Evolutionary conservation across 169 alveolate species (phyloP), one percentile per base, ranked within the genome.

Genomic region (Cryptosporidium sp.): DNA sequence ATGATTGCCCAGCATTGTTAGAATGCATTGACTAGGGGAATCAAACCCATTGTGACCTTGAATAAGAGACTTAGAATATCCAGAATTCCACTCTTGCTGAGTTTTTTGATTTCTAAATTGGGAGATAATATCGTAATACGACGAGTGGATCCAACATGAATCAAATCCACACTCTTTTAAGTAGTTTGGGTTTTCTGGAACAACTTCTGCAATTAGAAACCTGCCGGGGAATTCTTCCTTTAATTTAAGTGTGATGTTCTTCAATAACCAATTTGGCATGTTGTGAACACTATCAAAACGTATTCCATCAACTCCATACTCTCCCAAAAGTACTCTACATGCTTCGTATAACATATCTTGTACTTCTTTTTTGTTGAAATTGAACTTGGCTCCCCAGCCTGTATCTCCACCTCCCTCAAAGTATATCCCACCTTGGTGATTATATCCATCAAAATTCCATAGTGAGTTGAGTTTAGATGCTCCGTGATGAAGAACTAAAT

Each of bases 391-490:
- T 12, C 94, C 94, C 94, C 94, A 92, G n/a, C 93, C 93, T 1
- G 93, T 84, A 35, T 92, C 94, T 6, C 92, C 93, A 3, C 94
- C 94, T 55, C 85, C 87, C 52, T 92, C 94, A 68, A 92, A 92
- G 71, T 92, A 92, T 33, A 92, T 92, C 26, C 94, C 94, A 5
- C 94, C 94, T 50, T 69, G 48, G 68, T 86, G 61, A 58, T 73
- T 41, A 21, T 71, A 67, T 61, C 94, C 94, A 84, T 91, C 94
- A 71, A 70, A 86, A 61, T 91, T 91, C 94, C 94, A 91, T 1
- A 91, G 71, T 18, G 92, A 84, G 69, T 91, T 91, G 67, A 86
- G 65, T 59, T 71, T 91, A 6, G 94, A 62, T 59, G 91, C 84
- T n/a, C 93, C 94, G 23, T 91, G 94, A 84, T 91, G 91, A 14